Base-by-base conservation (phyloP, 495 filamentous ascomycete species). In the Aspergillus steynii region DNA sequence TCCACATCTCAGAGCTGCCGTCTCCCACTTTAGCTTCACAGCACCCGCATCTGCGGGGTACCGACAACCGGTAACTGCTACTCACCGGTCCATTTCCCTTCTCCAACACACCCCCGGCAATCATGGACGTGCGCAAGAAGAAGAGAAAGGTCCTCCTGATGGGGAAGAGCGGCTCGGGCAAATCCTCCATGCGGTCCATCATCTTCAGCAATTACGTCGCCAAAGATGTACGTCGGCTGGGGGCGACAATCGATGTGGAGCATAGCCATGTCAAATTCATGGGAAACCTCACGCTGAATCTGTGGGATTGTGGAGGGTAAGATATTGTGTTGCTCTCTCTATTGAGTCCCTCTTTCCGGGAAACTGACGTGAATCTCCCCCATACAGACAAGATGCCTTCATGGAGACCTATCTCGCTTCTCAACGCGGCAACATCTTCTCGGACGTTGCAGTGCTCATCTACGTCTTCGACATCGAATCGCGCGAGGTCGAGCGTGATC, bases 381-480 rank as follows among this genome's bases (percentile, higher is more conserved):
- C 12, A 45, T 29, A 31, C 72, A 96, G 94, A 54, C 95, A 99
- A 84, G 96, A 97, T 71, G 93, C 93, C 27, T 99, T 98, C 75
- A 96, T 96, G 83, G 95, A 97, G 74, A 96, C 93, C 68, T 99
- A 97, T 75, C 90, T 99, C 58, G 88, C 89, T 12, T 89, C 92
- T 56, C 95, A 99, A 76, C 92, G 93, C 47, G 85, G 90, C 59
- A 94, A 97, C 78, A 94, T 98, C 76, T 99, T 99, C 82, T 88
- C 87, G 68, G 92, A 92, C 74, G 95, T 99, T 56, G 95, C 93
- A 25, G 94, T 98, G 61, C 83, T 99, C 10, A 99, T 99, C 78
- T 99, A 97, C 79, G 96, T 99, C 69, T 99, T 99, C 77, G 95
- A 99, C 72, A 94, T 97, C 61, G 95, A 97, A 72, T 96, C 91